Evolutionary conservation across 331 rosid genomes (phyloP).

Genomic region (Cydonia oblonga): DNA sequence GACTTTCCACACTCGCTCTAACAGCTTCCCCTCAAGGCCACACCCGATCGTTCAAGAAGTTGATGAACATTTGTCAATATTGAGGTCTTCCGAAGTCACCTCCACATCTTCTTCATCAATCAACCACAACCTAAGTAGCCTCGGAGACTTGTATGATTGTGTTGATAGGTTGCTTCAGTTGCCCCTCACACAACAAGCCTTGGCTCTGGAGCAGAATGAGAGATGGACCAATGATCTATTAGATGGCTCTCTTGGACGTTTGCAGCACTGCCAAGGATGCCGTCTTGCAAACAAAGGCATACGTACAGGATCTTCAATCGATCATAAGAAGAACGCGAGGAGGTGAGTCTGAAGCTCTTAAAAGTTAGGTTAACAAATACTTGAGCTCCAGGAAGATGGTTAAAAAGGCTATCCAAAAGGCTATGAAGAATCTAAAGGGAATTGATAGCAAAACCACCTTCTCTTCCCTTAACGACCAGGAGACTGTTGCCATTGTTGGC

Average conservation of each 20-base stretch:
- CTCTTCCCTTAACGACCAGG: neutral
- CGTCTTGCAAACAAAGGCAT: conserved; percentile 39
- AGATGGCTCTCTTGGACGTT: conserved; percentile 31
- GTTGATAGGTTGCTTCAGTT: conserved; percentile 23
- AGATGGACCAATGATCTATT: conserved; percentile 16
- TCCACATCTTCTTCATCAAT: conserved; percentile 23
- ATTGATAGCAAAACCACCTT: neutral
- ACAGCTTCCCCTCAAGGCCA: conserved; percentile 32
- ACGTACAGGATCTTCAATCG: conserved; percentile 25
- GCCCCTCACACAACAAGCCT: conserved; percentile 11
- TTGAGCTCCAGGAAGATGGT: conserved; percentile 34
- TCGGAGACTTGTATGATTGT: conserved; percentile 13
- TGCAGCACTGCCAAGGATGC: conserved; percentile 32
- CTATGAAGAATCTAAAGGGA: neutral
- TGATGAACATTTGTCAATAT: conserved; percentile 13
- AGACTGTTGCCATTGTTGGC: conserved; percentile 5
- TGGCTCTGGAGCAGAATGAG: conserved; percentile 11
- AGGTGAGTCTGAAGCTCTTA: conserved; percentile 9
- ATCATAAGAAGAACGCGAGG: conserved; percentile 31
- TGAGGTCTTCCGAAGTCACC: conserved; percentile 23
- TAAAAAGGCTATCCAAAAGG: conserved; percentile 34
- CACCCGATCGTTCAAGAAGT: conserved; percentile 23
- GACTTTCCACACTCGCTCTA: conserved; percentile 24
- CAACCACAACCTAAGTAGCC: conserved; percentile 5
- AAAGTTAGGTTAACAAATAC: conserved; percentile 26